These are phyloP conservation scores for Geotrichum klebahnii DNA, from an alignment of 1,139 yeast species.

Conservation along the genomic window DNA sequence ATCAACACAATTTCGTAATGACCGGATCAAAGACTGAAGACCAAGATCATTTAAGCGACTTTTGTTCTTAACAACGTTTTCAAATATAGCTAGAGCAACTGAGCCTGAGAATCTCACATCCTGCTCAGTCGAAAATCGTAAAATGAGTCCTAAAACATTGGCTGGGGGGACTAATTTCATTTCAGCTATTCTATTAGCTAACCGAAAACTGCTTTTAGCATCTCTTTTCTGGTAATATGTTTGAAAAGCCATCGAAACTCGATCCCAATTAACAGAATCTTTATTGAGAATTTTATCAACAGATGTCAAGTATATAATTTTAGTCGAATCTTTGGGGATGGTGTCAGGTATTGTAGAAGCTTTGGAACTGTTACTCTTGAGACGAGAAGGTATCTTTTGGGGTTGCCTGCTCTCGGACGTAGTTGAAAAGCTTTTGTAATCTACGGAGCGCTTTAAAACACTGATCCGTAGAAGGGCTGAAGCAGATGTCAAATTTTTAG, in stretches of 20 bases:
- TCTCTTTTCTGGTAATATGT: slow-evolving; percentile 2
- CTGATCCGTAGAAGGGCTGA: no score
- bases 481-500: no score
- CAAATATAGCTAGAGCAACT: slow-evolving; percentile 19
- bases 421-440: not conserved
- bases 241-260: slow-evolving; percentile 16
- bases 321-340: slow-evolving; percentile 4
- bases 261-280: slow-evolving; percentile 15
- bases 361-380: not conserved
- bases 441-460: no score
- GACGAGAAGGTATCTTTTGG: not conserved
- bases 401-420: not conserved
- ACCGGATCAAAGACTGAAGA: slow-evolving; percentile 17
- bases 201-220: slow-evolving; percentile 13
- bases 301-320: slow-evolving; percentile 16
- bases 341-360: slow-evolving; percentile 7
- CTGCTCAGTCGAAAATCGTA: slow-evolving; percentile 14
- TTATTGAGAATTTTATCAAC: slow-evolving; percentile 16
- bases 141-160: slow-evolving; percentile 15
- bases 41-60: slow-evolving; percentile 7
- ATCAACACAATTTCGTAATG: slow-evolving; percentile 19
- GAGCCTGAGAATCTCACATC: slow-evolving; percentile 17
- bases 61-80: slow-evolving; percentile 6
- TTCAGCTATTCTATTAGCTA: slow-evolving; percentile 22
- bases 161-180: slow-evolving; percentile 21